These are phyloP conservation scores for Pseudotsuga menziesii DNA, from an alignment of 75 land plant species.

Conservation along the genomic window DNA sequence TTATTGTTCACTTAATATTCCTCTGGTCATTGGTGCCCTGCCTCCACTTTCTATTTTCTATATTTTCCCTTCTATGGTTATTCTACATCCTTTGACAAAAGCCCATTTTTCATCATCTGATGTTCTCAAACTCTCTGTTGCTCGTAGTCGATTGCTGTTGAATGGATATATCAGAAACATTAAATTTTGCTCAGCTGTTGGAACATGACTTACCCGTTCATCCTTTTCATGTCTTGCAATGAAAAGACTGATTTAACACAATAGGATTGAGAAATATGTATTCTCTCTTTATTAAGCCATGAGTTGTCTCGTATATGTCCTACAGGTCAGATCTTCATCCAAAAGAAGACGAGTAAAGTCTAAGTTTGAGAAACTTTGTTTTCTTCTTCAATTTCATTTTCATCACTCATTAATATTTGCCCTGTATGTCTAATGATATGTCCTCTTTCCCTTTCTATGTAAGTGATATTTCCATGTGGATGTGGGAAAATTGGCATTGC, in stretches of 20 bases:
- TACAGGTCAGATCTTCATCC: neutral
- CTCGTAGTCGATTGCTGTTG: neutral
- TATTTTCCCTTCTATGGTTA: neutral
- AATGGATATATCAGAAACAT: too few relatives aligned
- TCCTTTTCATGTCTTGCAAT: too few relatives aligned
- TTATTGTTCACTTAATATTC: slow-evolving; percentile 7
- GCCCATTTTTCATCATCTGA: neutral
- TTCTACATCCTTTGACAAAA: neutral
- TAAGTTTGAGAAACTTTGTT: neutral
- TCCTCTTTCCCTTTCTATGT: too few relatives aligned
- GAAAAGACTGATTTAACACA: neutral
- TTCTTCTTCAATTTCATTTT: too few relatives aligned
- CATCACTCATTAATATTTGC: too few relatives aligned
- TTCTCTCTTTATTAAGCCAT: neutral
- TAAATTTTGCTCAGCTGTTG: too few relatives aligned
- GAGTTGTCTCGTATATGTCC: neutral
- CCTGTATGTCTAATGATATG: too few relatives aligned
- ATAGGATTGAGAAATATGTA: neutral
- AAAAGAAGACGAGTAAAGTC: neutral
- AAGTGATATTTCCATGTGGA: too few relatives aligned
- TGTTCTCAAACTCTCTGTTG: neutral
- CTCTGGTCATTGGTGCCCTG: slow-evolving; percentile 3
- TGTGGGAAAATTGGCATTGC: too few relatives aligned
- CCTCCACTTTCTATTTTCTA: neutral
- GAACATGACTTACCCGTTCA: too few relatives aligned